Percentiles rank a stretch among this genome's conserved stretches.
Conservation (phyloP, 2,329 filamentous ascomycete species). For the Colletotrichum somersetense region DNA sequence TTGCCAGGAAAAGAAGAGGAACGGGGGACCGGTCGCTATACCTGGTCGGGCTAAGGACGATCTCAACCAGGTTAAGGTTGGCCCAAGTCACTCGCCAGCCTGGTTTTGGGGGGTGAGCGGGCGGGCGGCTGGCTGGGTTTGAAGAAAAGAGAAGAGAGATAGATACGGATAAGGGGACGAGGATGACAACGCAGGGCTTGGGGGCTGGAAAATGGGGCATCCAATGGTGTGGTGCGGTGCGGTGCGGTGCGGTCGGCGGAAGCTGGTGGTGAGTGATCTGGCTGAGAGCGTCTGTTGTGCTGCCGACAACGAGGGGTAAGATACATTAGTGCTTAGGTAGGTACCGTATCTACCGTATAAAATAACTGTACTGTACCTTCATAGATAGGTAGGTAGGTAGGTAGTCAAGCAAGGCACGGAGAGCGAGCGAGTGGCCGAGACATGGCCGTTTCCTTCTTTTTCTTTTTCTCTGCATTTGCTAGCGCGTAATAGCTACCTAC, state of each 20-base stretch:
- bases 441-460: neutral
- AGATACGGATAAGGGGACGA: neutral
- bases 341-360: too few relatives aligned
- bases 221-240: conserved; percentile 1
- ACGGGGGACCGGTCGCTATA: conserved; percentile 14
- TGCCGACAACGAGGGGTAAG: neutral
- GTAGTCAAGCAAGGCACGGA: neutral
- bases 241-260: neutral
- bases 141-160: conserved; percentile 5
- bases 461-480: neutral
- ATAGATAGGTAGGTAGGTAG: neutral
- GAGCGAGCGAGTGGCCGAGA: neutral
- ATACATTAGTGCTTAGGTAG: neutral
- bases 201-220: conserved; percentile 28
- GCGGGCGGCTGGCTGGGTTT: conserved; percentile 1
- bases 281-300: neutral
- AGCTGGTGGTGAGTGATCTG: neutral
- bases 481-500: neutral
- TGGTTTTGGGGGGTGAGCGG: neutral
- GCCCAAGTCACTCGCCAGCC: conserved; percentile 5
- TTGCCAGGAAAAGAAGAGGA: conserved; percentile 29
- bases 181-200: conserved; percentile 25
- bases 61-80: conserved; percentile 1
- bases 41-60: conserved; percentile 18
- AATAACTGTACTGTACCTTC: too few relatives aligned